These are phyloP conservation scores for Chalara sp. DNA, from an alignment of 2,329 filamentous ascomycete genomes.

Conservation along the genomic window DNA sequence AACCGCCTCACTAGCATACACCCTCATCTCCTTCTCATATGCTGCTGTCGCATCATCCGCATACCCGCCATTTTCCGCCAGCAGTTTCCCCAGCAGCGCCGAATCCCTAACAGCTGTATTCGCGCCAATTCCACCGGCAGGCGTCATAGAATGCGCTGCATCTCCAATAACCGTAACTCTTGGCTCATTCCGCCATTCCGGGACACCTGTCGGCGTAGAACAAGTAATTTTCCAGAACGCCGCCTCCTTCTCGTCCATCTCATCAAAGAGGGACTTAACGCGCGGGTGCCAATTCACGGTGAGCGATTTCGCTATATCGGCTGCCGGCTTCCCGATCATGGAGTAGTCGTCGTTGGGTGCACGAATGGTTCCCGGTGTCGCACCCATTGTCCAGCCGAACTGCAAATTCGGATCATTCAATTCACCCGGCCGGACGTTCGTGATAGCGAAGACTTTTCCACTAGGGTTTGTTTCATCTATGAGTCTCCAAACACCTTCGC, in stretches of 20 bases:
- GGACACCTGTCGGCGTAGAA: constrained; percentile 51
- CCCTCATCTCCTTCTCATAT: constrained; percentile 57
- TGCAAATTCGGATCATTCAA: constrained; percentile 49
- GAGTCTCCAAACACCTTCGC: constrained; percentile 56
- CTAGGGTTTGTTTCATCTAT: constrained; percentile 39
- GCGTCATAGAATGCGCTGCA: constrained; percentile 51
- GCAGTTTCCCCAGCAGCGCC: constrained; percentile 43
- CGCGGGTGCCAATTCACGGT: constrained; percentile 48
- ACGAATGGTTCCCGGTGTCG: constrained; percentile 47
- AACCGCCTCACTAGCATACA: constrained; percentile 52
- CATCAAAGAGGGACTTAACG: constrained; percentile 48
- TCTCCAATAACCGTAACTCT: constrained; percentile 54
- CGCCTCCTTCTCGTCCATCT: constrained; percentile 49
- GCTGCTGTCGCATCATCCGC: constrained; percentile 45
- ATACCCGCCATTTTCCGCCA: constrained; percentile 46
- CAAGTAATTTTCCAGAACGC: constrained; percentile 64
- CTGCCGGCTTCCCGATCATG: constrained; percentile 49
- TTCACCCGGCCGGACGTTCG: constrained; percentile 54
- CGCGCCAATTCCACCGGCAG: constrained; percentile 48
- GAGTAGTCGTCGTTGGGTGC: constrained; percentile 54
- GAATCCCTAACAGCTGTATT: constrained; percentile 51
- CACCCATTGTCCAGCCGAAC: constrained; percentile 60
- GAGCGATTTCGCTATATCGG: constrained; percentile 48
- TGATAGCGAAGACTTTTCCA: constrained; percentile 49
- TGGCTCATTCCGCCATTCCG: constrained; percentile 51